Percentiles rank a stretch among this genome's conserved stretches.
phyloP scores from a whole-genome alignment of 345 rosid genomes.

The Corchorus capsularis region DNA sequence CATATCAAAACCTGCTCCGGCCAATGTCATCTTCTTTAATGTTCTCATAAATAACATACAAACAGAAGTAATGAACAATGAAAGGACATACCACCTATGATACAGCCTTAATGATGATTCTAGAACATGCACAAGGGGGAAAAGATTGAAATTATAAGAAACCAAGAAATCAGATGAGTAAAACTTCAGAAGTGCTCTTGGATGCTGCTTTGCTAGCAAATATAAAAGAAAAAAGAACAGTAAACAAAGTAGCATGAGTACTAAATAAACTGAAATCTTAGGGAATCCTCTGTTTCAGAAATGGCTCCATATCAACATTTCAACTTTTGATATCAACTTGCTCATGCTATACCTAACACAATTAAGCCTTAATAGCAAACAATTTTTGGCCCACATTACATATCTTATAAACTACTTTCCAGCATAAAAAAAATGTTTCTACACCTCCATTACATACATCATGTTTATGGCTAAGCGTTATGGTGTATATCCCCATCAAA shows the following conservation, averaged over 20 bases:
- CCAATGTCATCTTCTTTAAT: background rate
- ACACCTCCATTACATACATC: background rate
- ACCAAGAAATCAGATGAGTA: background rate
- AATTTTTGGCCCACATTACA: background rate
- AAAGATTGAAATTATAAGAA: slow-evolving; percentile 1
- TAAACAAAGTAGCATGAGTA: too few species aligned
- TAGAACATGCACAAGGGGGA: background rate
- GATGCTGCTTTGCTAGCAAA: too few species aligned
- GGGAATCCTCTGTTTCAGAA: background rate
- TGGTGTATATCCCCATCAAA: slow-evolving; percentile 7
- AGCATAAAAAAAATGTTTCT: background rate
- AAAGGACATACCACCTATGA: background rate
- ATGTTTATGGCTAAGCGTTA: background rate
- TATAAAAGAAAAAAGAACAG: too few species aligned
- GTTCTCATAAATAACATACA: background rate
- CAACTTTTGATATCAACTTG: slow-evolving; percentile 11
- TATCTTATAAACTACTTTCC: background rate
- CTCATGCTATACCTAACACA: slow-evolving; percentile 4
- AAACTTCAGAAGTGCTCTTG: background rate
- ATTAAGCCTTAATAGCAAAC: background rate
- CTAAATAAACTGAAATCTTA: too few species aligned
- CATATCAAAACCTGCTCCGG: background rate
- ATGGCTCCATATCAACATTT: background rate
- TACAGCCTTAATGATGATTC: background rate
- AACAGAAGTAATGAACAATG: background rate